phyloP scores from a whole-genome alignment of 257 asterid genomes.

The Fraxinus cuspidata region DNA sequence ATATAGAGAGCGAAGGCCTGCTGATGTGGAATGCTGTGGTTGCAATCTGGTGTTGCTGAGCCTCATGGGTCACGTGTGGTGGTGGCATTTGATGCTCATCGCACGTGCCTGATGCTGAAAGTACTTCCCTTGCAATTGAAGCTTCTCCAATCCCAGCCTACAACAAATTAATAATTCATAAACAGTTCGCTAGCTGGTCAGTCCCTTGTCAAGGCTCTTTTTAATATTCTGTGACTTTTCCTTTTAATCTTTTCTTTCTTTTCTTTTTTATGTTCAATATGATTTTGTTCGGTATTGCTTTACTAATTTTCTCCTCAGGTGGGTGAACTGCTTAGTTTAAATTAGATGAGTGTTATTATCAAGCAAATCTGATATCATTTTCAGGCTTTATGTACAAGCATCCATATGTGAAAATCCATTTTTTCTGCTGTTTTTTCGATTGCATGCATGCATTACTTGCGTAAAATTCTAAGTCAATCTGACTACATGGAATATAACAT shows the following conservation, averaged over 20 bases:
- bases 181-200: neutral
- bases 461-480: neutral
- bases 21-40: slow-evolving; percentile 66
- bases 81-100: slow-evolving; percentile 46
- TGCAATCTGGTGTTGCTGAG: slow-evolving; percentile 48
- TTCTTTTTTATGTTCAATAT: neutral
- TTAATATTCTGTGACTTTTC: neutral
- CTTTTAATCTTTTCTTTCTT: neutral
- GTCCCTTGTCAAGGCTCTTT: neutral
- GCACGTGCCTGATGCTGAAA: slow-evolving; percentile 41
- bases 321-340: slow-evolving; percentile 30
- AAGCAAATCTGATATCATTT: slow-evolving; percentile 48
- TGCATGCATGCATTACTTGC: slow-evolving; percentile 21
- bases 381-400: slow-evolving; percentile 47
- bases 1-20: slow-evolving; percentile 78
- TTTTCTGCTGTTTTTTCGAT: slow-evolving; percentile 24
- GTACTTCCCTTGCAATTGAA: slow-evolving; percentile 57
- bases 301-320: slow-evolving; percentile 17
- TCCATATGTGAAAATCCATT: slow-evolving; percentile 44
- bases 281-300: neutral
- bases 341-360: slow-evolving; percentile 40
- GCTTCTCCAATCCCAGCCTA: slow-evolving; percentile 67
- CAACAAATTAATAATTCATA: neutral
- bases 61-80: slow-evolving; percentile 53
- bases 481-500: no score